Evolutionary conservation across 306 rosid species (phyloP).

Genomic region (Fagus crenata): DNA sequence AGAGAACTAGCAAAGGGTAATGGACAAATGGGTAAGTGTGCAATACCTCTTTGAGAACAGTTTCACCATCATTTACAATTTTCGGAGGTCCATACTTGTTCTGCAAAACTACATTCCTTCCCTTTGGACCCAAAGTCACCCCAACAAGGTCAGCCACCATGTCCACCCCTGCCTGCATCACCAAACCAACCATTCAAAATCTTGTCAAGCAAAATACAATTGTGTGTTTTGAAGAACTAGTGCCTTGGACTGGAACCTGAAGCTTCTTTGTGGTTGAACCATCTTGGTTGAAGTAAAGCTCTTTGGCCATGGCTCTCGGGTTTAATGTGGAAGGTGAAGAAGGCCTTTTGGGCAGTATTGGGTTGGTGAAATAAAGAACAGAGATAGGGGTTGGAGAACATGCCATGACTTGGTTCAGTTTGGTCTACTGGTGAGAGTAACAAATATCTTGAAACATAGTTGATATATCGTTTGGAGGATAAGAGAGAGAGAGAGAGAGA

Average conservation of each 20-base stretch:
- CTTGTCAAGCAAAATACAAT: conserved; percentile 20
- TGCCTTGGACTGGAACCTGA: conserved; percentile 42
- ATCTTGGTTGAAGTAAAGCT: conserved; percentile 71
- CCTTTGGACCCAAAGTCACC: conserved; percentile 90
- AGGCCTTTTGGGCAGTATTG: conserved; percentile 42
- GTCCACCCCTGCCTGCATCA: conserved; percentile 78
- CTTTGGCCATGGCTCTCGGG: conserved; percentile 63
- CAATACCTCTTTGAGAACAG: conserved; percentile 81
- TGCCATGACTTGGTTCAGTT: conserved; percentile 53
- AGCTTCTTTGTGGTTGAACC: conserved; percentile 73
- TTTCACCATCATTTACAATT: conserved; percentile 92
- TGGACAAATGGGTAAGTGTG: background rate
- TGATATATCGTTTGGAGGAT: conserved; percentile 33
- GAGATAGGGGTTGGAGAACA: conserved; percentile 55
- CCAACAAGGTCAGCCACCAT: conserved; percentile 84
- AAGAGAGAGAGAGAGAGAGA: no score
- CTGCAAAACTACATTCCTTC: conserved; percentile 87
- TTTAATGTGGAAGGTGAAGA: conserved; percentile 34
- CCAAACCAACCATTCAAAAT: conserved; percentile 19
- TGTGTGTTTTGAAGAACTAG: conserved; percentile 1
- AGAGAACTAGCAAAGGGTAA: background rate
- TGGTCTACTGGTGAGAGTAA: background rate
- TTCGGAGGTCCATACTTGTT: conserved; percentile 92
- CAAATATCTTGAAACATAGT: background rate
- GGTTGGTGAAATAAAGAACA: conserved; percentile 52